Evolutionary conservation across 768 basidiomycete species (phyloP).

Genomic region (Rubroboletus satanas): DNA sequence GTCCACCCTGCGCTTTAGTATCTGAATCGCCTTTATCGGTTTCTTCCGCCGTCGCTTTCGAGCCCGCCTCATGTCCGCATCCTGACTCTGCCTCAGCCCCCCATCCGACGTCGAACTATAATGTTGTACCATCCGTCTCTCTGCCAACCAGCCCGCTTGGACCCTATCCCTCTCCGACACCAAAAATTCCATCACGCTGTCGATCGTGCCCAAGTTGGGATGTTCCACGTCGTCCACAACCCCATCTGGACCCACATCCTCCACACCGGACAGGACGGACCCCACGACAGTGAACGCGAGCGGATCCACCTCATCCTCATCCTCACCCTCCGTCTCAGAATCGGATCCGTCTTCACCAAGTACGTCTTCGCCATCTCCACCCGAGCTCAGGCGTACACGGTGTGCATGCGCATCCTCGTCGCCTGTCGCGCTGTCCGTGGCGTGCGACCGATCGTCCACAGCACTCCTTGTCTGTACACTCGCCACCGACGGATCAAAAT

Average conservation of each 20-base stretch:
- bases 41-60: slow-evolving; percentile 39
- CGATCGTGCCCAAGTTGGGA: slow-evolving; percentile 70
- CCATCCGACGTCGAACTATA: slow-evolving; percentile 37
- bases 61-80: slow-evolving; percentile 38
- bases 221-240: slow-evolving; percentile 33
- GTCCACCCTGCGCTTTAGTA: slow-evolving; percentile 23
- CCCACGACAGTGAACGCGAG: slow-evolving; percentile 26
- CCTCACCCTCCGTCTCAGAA: slow-evolving; percentile 39
- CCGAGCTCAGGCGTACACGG: neutral
- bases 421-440: slow-evolving; percentile 18
- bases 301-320: slow-evolving; percentile 32
- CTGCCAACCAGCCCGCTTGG: slow-evolving; percentile 39
- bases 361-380: slow-evolving; percentile 7
- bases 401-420: slow-evolving; percentile 5
- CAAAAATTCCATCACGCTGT: slow-evolving; percentile 71
- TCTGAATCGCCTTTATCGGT: slow-evolving; percentile 26
- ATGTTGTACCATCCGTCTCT: slow-evolving; percentile 23
- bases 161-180: slow-evolving; percentile 64
- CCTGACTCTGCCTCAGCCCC: slow-evolving; percentile 35
- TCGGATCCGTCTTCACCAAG: slow-evolving; percentile 23
- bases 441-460: slow-evolving; percentile 26
- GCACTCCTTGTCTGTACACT: slow-evolving; percentile 25
- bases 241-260: slow-evolving; percentile 24
- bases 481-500: slow-evolving; percentile 40
- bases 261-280: slow-evolving; percentile 22